These are phyloP conservation scores for Lentinula guzmanii DNA, from an alignment of 768 basidiomycete genomes.

Conservation along the genomic window DNA sequence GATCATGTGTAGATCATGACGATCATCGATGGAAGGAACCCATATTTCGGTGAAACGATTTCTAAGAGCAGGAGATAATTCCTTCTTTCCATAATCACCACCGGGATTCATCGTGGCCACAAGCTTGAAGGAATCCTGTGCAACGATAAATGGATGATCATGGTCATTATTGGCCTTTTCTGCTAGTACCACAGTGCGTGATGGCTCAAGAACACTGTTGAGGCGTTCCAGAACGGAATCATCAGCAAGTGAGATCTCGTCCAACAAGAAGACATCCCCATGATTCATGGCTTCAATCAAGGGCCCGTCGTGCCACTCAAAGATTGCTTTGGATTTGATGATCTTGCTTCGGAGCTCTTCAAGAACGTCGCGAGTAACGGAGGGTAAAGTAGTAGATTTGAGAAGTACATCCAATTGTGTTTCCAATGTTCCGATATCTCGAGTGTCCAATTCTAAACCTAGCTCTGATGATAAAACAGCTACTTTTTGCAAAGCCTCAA, in stretches of 20 bases:
- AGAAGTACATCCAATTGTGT: conserved; percentile 12
- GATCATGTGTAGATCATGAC: conserved; percentile 73
- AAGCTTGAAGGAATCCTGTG: conserved; percentile 71
- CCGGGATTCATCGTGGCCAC: conserved; percentile 99
- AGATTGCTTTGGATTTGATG: conserved; percentile 62
- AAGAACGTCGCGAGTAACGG: conserved; percentile 25
- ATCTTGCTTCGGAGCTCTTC: conserved; percentile 38
- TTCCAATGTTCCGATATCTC: conserved; percentile 11
- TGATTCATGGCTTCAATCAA: conserved; percentile 84
- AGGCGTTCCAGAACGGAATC: conserved; percentile 96
- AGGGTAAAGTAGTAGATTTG: conserved; percentile 18
- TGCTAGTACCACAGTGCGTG: conserved; percentile 82
- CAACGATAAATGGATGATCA: conserved; percentile 61
- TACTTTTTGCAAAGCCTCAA: conserved; percentile 42
- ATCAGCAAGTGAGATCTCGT: conserved; percentile 96
- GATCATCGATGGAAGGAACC: conserved; percentile 81
- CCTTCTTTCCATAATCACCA: conserved; percentile 98
- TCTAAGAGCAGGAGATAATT: conserved; percentile 91
- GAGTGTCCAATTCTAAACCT: conserved; percentile 26
- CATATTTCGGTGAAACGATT: conserved; percentile 99
- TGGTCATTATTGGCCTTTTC: conserved; percentile 80
- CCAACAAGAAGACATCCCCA: conserved; percentile 85
- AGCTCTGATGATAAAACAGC: conserved; percentile 31
- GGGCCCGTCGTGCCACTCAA: conserved; percentile 98
- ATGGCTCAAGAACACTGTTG: conserved; percentile 95